Evolutionary conservation across 345 rosid genomes (phyloP).

Genomic region (Excoecaria agallocha): DNA sequence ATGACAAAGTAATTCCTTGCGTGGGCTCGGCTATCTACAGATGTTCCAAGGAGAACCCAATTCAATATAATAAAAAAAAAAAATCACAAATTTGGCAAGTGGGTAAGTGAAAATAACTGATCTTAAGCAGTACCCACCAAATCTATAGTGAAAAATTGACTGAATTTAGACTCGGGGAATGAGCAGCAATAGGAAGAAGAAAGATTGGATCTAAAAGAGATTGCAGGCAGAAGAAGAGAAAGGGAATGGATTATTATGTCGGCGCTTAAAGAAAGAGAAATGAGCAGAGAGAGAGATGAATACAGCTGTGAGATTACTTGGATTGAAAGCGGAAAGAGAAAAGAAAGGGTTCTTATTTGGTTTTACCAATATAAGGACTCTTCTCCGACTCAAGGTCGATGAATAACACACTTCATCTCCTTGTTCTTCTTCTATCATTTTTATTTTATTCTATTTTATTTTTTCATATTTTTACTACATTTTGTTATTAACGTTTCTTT

Average conservation of each 20-base stretch:
- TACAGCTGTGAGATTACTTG: conserved; percentile 1
- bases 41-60: not conserved
- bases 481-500: not conserved
- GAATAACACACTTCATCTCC: conserved; percentile 9
- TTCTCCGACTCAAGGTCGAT: conserved; percentile 15
- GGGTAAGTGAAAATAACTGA: not conserved
- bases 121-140: too few species aligned
- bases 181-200: not conserved
- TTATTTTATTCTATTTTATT: not conserved
- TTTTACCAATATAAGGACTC: conserved; percentile 20
- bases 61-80: not conserved
- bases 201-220: conserved; percentile 11
- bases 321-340: not conserved
- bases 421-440: not conserved
- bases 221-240: not conserved
- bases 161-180: not conserved
- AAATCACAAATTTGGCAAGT: not conserved
- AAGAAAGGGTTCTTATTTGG: not conserved
- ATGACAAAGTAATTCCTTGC: not conserved
- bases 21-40: not conserved
- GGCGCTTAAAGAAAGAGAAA: not conserved
- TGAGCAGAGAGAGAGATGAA: not conserved
- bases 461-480: not conserved
- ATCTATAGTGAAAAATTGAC: not conserved
- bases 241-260: not conserved